Evolutionary conservation across 2,329 filamentous ascomycete species (phyloP).

Genomic region (Alternaria sp.): DNA sequence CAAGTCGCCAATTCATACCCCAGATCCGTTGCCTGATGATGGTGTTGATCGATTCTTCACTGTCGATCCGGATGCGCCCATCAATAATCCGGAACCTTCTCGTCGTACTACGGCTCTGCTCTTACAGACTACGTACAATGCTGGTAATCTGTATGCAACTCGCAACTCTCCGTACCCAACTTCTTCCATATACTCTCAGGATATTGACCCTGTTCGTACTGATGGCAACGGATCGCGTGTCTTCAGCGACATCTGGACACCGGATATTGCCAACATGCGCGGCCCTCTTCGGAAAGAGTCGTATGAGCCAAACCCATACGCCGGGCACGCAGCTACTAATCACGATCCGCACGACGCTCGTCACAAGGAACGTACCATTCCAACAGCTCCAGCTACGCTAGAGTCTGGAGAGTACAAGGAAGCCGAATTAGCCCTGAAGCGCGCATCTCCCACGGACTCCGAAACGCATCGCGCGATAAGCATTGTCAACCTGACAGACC

Average conservation of each 20-base stretch:
- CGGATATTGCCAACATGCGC: neutral
- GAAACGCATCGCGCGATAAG: slow-evolving; percentile 2
- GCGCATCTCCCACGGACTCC: neutral
- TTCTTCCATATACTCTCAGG: neutral
- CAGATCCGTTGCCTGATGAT: neutral
- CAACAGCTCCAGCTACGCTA: neutral
- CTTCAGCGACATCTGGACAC: slow-evolving; percentile 5
- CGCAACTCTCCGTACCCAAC: neutral
- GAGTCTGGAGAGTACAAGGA: slow-evolving; percentile 8
- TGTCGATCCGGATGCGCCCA: neutral
- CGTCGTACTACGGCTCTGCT: neutral
- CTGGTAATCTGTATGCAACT: neutral
- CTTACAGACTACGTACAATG: neutral
- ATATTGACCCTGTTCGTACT: neutral
- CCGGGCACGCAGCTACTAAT: neutral
- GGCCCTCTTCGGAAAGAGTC: neutral
- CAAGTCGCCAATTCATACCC: neutral
- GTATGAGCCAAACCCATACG: neutral
- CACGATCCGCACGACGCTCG: neutral
- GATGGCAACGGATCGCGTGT: neutral
- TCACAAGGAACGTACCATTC: neutral
- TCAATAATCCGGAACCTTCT: neutral
- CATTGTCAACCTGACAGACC: slow-evolving; percentile 9
- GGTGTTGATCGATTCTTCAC: slow-evolving; percentile 14
- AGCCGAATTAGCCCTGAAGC: slow-evolving; percentile 7